phyloP scores from a whole-genome alignment of 2,329 filamentous ascomycete species.

The Cyanodermella asteris region DNA sequence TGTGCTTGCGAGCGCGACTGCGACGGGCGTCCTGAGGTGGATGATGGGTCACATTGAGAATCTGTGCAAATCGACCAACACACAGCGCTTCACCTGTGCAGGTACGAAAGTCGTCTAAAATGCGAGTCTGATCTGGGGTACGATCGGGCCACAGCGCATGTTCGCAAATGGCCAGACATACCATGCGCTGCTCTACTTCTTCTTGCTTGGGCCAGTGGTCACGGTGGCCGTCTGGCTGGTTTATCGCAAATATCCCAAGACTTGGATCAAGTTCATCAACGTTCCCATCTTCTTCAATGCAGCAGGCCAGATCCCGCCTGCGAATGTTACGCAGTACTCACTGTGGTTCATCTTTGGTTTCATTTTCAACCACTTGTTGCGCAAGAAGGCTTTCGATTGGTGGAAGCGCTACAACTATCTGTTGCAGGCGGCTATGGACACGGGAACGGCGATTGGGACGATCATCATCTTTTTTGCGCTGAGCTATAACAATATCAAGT shows the following conservation, averaged over 20 bases:
- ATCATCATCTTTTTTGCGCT: slow-evolving; percentile 15
- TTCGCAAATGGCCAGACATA: slow-evolving; percentile 14
- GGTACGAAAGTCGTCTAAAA: slow-evolving; percentile 15
- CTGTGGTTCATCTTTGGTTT: slow-evolving; percentile 15
- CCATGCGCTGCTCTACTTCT: slow-evolving; percentile 14
- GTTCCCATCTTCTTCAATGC: slow-evolving; percentile 16
- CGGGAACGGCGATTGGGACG: slow-evolving; percentile 14
- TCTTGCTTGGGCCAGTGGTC: slow-evolving; percentile 14
- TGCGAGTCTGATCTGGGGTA: slow-evolving; percentile 15
- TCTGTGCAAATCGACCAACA: slow-evolving; percentile 13
- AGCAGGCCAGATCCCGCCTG: slow-evolving; percentile 14
- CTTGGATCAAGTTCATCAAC: slow-evolving; percentile 14
- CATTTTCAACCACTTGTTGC: slow-evolving; percentile 13
- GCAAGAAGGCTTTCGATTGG: slow-evolving; percentile 13
- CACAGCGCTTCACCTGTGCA: slow-evolving; percentile 14
- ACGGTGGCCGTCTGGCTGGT: slow-evolving; percentile 12
- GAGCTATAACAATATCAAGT: slow-evolving; percentile 12
- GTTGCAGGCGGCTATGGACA: slow-evolving; percentile 15
- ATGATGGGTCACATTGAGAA: slow-evolving; percentile 13
- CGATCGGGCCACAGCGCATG: slow-evolving; percentile 14
- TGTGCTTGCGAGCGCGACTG: slow-evolving; percentile 13
- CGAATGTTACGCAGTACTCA: slow-evolving; percentile 14
- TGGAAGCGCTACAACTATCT: slow-evolving; percentile 15
- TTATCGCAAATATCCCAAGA: slow-evolving; percentile 13
- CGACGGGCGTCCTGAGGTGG: slow-evolving; percentile 13